Base-by-base conservation (phyloP, 2,329 filamentous ascomycete genomes). In the Pseudocercospora macadamiae region DNA sequence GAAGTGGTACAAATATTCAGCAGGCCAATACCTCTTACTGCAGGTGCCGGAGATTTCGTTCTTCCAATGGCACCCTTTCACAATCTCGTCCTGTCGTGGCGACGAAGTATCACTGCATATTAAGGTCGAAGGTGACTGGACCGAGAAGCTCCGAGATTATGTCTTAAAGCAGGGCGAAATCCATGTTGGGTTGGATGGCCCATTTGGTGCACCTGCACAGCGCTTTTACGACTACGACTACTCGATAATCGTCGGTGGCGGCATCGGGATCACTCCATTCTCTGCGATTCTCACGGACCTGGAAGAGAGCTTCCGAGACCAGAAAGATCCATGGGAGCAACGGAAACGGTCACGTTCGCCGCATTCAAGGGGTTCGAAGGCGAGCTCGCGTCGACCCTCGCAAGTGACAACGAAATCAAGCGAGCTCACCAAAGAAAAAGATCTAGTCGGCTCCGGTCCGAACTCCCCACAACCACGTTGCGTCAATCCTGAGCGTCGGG, bases 31-130 rank as follows among this genome's bases (percentile, higher is more conserved):
- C 57, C 76, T 86, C 12, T 80, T 86, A 45, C 72, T 85, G 0
- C 82, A 85, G 62, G 80, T 85, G 0, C 83, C 82, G 0, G 61
- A 73, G 26, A 69, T 85, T 19, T 83, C 81, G 34, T 71, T 76
- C 51, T 85, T 82, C 57, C 82, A 85, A 64, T 86, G 83, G 83
- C 83, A 86, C 56, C 83, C 82, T 0, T 86, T 86, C 63, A 85
- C 83, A 0, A 80, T 86, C 0, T 85, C 83, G 0, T 79, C 80
- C 2, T 85, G 82, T 62, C 75, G 77, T 12, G 81, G 79, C 0
- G 79, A 80, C 23, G 75, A 78, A 28, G 77, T 86, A 71, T 79
- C 80, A 67, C 68, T 86, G 0, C 83, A 85, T 63, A 84, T 86
- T 73, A 85, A 85, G 67, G 81, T 80, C 2, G 82, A 84, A 45